Conservation (phyloP, 2,329 filamentous ascomycete species). For the Thelonectria discophora region DNA sequence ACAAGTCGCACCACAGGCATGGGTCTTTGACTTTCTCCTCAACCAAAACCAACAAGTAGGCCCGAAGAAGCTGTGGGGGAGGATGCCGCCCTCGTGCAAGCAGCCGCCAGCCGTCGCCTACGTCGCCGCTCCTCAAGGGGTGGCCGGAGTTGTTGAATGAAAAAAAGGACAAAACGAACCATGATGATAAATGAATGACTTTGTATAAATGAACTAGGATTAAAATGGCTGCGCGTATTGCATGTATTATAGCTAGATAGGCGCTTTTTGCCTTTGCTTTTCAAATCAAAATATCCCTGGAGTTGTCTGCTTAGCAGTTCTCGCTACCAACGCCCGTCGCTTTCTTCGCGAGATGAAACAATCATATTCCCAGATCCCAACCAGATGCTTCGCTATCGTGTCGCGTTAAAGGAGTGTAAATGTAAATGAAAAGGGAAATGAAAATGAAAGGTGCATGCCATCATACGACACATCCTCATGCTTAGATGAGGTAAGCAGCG, state of each 20-base stretch:
- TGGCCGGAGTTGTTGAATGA: not conserved
- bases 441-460: not conserved
- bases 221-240: conserved; percentile 18
- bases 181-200: conserved; percentile 7
- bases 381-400: conserved; percentile 20
- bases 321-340: conserved; percentile 18
- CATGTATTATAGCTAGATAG: conserved; percentile 8
- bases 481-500: conserved; percentile 54
- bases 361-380: conserved; percentile 10
- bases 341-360: conserved; percentile 1
- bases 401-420: conserved; percentile 14
- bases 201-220: conserved; percentile 18
- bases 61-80: not conserved
- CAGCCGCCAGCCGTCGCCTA: conserved; percentile 9
- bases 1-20: conserved; percentile 43
- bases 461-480: not conserved
- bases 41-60: conserved; percentile 14
- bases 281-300: not conserved
- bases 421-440: too few relatives aligned
- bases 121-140: conserved; percentile 6
- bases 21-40: conserved; percentile 42
- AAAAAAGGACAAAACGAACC: not conserved
- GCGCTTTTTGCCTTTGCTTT: conserved; percentile 14
- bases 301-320: too few relatives aligned
- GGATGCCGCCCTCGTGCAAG: not conserved